Evolutionary conservation across 768 basidiomycete genomes (phyloP).

Genomic region (Xerocomellus amylosporus): DNA sequence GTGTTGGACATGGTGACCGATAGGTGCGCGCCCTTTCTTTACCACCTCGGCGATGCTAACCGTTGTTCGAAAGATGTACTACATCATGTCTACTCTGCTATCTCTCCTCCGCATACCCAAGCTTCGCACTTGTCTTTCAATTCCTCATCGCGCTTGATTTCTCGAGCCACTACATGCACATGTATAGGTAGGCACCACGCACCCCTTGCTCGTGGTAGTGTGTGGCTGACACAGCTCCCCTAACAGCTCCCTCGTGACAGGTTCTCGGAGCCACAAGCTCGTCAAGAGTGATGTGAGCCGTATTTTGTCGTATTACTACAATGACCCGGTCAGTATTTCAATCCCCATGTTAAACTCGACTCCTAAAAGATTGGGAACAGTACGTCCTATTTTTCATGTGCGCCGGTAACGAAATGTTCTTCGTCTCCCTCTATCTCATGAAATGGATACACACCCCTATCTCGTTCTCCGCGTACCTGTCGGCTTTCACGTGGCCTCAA

Average conservation of each 20-base stretch:
- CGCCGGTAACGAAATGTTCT: slow-evolving; percentile 94
- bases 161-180: slow-evolving; percentile 98
- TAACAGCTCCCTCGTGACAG: slow-evolving; percentile 86
- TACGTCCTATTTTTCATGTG: slow-evolving; percentile 88
- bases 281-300: slow-evolving; percentile 91
- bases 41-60: not conserved
- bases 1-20: slow-evolving; percentile 99
- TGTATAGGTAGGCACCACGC: slow-evolving; percentile 76
- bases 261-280: slow-evolving; percentile 88
- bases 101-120: slow-evolving; percentile 85
- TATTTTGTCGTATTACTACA: slow-evolving; percentile 92
- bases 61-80: slow-evolving; percentile 69
- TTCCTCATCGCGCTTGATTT: slow-evolving; percentile 97
- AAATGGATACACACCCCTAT: slow-evolving; percentile 78
- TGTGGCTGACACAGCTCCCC: slow-evolving; percentile 5
- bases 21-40: slow-evolving; percentile 51
- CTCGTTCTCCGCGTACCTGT: slow-evolving; percentile 26
- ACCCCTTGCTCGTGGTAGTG: no score
- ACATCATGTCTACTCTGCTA: slow-evolving; percentile 94
- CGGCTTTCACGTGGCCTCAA: slow-evolving; percentile 70
- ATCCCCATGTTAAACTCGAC: not conserved
- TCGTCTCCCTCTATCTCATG: slow-evolving; percentile 91
- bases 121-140: slow-evolving; percentile 84
- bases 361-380: slow-evolving; percentile 38
- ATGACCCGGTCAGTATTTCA: slow-evolving; percentile 67